Percentiles rank a stretch among this genome's conserved stretches.
Evolutionary conservation across 768 basidiomycete genomes (phyloP).

Genomic region (Pleurotus salmoneostramineus): DNA sequence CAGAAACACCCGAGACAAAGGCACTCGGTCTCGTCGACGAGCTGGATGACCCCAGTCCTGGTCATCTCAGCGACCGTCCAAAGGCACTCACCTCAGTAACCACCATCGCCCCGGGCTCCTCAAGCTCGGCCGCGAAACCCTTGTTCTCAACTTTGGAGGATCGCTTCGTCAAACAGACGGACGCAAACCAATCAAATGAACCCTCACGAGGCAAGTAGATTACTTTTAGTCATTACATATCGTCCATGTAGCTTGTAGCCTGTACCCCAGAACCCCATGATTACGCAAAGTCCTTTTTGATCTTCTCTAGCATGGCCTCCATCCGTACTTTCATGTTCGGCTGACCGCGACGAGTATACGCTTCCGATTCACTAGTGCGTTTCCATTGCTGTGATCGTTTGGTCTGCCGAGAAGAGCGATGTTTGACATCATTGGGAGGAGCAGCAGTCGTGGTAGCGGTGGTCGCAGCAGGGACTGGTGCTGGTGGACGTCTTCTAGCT

Average conservation of each 20-base stretch:
- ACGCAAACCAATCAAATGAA: constrained; percentile 15
- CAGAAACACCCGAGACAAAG: constrained; percentile 39
- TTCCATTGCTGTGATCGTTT: too few species aligned
- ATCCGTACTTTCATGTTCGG: constrained; percentile 82
- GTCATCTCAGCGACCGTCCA: constrained; percentile 80
- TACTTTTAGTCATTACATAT: too few species aligned
- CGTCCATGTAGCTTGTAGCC: too few species aligned
- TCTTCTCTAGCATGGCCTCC: constrained; percentile 82
- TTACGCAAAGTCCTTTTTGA: constrained; percentile 46
- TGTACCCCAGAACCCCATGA: neutral
- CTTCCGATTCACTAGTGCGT: neutral
- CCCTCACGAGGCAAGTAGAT: too few species aligned
- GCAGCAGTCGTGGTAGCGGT: too few species aligned
- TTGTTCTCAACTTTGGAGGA: constrained; percentile 54
- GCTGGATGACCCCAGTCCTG: constrained; percentile 79
- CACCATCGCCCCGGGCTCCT: constrained; percentile 23
- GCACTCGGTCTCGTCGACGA: constrained; percentile 81
- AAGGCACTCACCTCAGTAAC: constrained; percentile 68
- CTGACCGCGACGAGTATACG: constrained; percentile 33
- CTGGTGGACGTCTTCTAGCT: too few species aligned
- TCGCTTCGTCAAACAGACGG: constrained; percentile 52
- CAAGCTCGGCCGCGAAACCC: constrained; percentile 29
- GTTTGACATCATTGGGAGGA: neutral
- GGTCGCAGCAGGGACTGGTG: too few species aligned
- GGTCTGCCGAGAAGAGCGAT: too few species aligned